phyloP scores from a whole-genome alignment of 257 asterid genomes.

The Ajuga chamaepitys region DNA sequence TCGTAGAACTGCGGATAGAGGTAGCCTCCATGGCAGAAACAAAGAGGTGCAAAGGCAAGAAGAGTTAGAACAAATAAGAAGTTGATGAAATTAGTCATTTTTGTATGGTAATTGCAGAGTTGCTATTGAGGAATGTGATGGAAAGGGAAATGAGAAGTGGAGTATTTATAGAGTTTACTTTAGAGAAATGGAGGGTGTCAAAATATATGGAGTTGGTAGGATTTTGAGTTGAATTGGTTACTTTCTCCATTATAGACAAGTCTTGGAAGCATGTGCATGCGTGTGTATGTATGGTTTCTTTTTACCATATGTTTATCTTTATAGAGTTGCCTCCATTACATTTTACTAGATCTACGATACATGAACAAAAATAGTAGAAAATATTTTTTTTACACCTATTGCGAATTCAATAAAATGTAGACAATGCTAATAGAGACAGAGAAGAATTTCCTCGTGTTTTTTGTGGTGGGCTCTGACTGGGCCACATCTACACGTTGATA shows the following conservation, averaged over 20 bases:
- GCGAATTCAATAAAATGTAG: no score
- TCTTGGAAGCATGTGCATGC: constrained; percentile 15
- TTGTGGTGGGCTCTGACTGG: no score
- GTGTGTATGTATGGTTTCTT: no score
- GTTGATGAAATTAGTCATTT: constrained; percentile 36
- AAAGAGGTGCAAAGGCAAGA: constrained; percentile 46
- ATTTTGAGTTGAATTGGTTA: constrained; percentile 38
- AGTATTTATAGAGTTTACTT: constrained; percentile 32
- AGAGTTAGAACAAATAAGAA: constrained; percentile 31
- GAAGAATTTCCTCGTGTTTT: no score
- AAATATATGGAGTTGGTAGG: constrained; percentile 46
- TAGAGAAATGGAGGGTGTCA: not conserved
- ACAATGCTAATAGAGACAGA: no score
- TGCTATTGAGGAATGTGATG: constrained; percentile 20
- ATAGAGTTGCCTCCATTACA: no score
- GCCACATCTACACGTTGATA: no score
- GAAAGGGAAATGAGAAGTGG: constrained; percentile 11
- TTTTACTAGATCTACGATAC: no score
- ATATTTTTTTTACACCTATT: no score
- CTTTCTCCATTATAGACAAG: constrained; percentile 15
- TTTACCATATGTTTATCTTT: no score
- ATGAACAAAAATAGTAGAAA: no score
- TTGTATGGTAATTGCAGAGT: no score
- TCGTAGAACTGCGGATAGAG: constrained; percentile 80
- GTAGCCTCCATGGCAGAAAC: constrained; percentile 47